A percentile compares a stretch with the other conserved stretches of the same genome.
phyloP scores from a whole-genome alignment of 1,139 yeast species.

The Debaryomyces udenii region DNA sequence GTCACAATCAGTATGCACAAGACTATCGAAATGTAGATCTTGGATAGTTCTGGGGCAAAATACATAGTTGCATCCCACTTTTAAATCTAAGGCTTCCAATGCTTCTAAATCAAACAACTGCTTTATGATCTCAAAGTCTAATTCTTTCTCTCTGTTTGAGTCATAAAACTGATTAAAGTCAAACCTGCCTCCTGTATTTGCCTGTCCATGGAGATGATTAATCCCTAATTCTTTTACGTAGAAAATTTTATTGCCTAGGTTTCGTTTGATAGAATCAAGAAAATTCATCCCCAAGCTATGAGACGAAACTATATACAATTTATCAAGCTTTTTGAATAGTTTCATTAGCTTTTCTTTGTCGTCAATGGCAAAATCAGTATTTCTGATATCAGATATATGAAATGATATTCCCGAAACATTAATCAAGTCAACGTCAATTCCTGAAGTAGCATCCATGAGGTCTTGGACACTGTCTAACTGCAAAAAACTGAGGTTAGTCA shows the following conservation, averaged over 20 bases:
- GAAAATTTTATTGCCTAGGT: constrained; percentile 4
- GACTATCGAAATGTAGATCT: constrained; percentile 3
- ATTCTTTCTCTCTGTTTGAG: constrained; percentile 11
- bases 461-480: constrained; percentile 11
- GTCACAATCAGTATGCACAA: constrained; percentile 10
- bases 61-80: constrained; percentile 17
- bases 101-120: constrained; percentile 6
- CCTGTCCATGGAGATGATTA: constrained; percentile 18
- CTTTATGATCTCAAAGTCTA: constrained; percentile 10
- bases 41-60: constrained; percentile 6
- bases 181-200: constrained; percentile 4
- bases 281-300: constrained; percentile 15
- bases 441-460: constrained; percentile 1
- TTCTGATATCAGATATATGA: constrained; percentile 1
- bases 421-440: constrained; percentile 1
- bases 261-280: constrained; percentile 7
- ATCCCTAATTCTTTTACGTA: constrained; percentile 10
- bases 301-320: constrained; percentile 11
- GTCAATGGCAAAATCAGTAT: constrained; percentile 1
- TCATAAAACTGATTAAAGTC: constrained; percentile 12
- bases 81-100: constrained; percentile 10
- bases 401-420: not conserved
- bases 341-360: not conserved
- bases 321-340: not conserved
- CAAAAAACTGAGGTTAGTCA: constrained; percentile 5